Evolutionary conservation across 1,139 yeast species (phyloP).

Genomic region (Lodderomyces theae): DNA sequence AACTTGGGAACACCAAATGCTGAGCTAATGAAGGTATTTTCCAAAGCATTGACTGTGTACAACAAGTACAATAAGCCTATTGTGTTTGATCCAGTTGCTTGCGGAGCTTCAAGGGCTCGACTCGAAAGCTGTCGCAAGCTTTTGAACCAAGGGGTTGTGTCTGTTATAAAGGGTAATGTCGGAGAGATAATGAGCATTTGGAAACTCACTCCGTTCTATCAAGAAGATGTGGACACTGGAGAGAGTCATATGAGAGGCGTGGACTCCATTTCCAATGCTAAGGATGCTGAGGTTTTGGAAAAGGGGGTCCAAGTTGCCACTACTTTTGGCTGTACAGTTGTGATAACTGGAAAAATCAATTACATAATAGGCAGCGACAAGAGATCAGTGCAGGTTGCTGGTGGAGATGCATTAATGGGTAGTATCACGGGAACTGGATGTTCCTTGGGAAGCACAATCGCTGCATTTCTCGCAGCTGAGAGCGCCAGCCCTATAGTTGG

Average conservation of each 20-base stretch:
- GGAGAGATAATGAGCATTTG: slow-evolving; percentile 66
- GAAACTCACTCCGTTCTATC: slow-evolving; percentile 28
- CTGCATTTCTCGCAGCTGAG: slow-evolving; percentile 54
- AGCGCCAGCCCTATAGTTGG: slow-evolving; percentile 21
- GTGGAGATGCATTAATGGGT: slow-evolving; percentile 71
- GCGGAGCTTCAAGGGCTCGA: slow-evolving; percentile 74
- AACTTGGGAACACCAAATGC: slow-evolving; percentile 75
- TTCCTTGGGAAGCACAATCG: slow-evolving; percentile 72
- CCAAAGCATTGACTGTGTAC: slow-evolving; percentile 57
- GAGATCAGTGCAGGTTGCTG: slow-evolving; percentile 31
- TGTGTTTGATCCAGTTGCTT: slow-evolving; percentile 89
- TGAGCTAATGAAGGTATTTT: slow-evolving; percentile 41
- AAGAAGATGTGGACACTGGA: slow-evolving; percentile 18
- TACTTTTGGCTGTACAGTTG: slow-evolving; percentile 61
- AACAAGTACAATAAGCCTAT: slow-evolving; percentile 58
- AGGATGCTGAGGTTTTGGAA: slow-evolving; percentile 26
- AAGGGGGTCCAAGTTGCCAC: slow-evolving; percentile 55
- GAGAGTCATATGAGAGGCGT: slow-evolving; percentile 67
- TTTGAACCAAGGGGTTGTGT: slow-evolving; percentile 56
- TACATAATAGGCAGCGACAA: slow-evolving; percentile 22
- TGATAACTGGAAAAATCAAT: slow-evolving; percentile 53
- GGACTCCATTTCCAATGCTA: slow-evolving; percentile 48
- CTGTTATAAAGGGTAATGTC: slow-evolving; percentile 82
- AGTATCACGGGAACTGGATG: slow-evolving; percentile 89
- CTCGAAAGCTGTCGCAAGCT: slow-evolving; percentile 45